Percentiles rank a stretch among this genome's conserved stretches.
phyloP scores from a whole-genome alignment of 352 stramenopile genomes.

The Paralagenidium karlingii region DNA sequence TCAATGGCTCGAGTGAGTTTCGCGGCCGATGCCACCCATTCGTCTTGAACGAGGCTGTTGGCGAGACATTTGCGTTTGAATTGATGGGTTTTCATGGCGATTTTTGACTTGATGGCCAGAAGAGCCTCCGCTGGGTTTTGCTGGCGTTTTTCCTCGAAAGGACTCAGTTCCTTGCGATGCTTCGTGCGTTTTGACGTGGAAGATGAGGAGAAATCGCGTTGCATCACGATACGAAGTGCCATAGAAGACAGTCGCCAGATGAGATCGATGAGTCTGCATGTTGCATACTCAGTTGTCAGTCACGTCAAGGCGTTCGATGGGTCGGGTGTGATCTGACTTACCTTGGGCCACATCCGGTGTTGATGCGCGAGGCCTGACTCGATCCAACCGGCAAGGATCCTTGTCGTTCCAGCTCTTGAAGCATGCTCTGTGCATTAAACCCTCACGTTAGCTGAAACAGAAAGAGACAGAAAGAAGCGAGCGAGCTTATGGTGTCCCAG shows the following conservation, averaged over 20 bases:
- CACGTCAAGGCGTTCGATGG: no score
- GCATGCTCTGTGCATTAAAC: constrained; percentile 7
- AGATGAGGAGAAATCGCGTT: no score
- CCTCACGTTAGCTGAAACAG: not conserved
- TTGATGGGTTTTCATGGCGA: constrained; percentile 24
- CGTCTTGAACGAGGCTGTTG: constrained; percentile 22
- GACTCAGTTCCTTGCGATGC: no score
- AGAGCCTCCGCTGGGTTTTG: no score
- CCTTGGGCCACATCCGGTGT: constrained; percentile 30
- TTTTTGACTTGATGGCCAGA: constrained; percentile 20
- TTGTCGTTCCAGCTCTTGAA: constrained; percentile 37
- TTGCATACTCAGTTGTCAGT: no score
- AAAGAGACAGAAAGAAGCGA: not conserved
- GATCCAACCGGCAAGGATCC: constrained; percentile 22
- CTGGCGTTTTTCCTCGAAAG: no score
- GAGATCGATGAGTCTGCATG: constrained; percentile 28
- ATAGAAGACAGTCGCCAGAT: constrained; percentile 37
- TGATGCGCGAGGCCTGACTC: constrained; percentile 36
- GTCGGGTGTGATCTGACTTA: no score
- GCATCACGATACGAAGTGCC: no score
- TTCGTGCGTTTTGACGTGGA: no score
- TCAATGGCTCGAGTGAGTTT: constrained; percentile 22
- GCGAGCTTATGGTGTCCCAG: not conserved
- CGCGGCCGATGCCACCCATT: constrained; percentile 20
- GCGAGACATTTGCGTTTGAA: constrained; percentile 23